Percentiles rank a stretch among this genome's conserved stretches.
These are phyloP conservation scores for Torulaspora quercuum DNA, from an alignment of 805 yeast genomes.

Conservation along the genomic window DNA sequence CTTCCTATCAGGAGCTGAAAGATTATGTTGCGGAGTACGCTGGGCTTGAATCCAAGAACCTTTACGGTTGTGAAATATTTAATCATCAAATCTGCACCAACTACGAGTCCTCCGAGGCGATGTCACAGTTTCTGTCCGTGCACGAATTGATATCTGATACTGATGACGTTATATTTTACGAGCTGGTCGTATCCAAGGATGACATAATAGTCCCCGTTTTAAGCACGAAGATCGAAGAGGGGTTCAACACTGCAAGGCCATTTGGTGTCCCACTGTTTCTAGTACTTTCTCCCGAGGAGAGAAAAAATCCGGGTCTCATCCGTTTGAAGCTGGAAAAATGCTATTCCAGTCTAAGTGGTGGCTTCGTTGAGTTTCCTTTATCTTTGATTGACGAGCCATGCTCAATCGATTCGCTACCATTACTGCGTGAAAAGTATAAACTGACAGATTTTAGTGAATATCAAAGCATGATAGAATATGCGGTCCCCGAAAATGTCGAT, in stretches of 20 bases:
- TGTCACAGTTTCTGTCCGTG: conserved; percentile 53
- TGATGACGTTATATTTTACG: conserved; percentile 69
- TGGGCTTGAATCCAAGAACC: conserved; percentile 34
- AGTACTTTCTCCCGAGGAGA: conserved; percentile 50
- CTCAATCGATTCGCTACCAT: conserved; percentile 38
- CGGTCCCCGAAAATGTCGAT: conserved; percentile 14
- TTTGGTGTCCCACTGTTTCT: conserved; percentile 81
- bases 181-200: conserved; percentile 40
- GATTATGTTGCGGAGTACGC: conserved; percentile 53
- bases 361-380: conserved; percentile 32
- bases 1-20: conserved; percentile 62
- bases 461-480: conserved; percentile 20
- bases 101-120: conserved; percentile 59
- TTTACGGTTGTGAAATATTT: conserved; percentile 61
- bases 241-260: conserved; percentile 42
- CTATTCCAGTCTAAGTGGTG: conserved; percentile 48
- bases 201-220: conserved; percentile 61
- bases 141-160: conserved; percentile 59
- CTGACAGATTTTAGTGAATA: conserved; percentile 24
- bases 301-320: conserved; percentile 54
- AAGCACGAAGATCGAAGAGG: conserved; percentile 43
- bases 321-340: conserved; percentile 52
- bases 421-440: conserved; percentile 26
- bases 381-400: conserved; percentile 10
- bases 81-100: conserved; percentile 64